Evolutionary conservation across 805 yeast genomes (phyloP).

Genomic region (Lachancea dasiensis): DNA sequence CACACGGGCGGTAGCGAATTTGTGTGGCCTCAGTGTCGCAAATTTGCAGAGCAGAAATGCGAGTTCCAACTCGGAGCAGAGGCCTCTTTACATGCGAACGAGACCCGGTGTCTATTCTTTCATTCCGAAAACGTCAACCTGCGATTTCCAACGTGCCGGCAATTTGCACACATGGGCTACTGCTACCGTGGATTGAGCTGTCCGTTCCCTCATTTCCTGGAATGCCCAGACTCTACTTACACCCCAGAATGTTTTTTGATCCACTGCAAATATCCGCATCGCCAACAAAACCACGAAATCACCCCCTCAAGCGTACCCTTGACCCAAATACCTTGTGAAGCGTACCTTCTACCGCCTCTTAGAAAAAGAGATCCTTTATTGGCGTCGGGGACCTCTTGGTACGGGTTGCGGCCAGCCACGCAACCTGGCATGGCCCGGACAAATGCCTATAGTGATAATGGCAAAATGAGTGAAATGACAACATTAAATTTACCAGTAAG

Average conservation of each 20-base stretch:
- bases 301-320: neutral
- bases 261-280: slow-evolving; percentile 8
- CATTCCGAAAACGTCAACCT: slow-evolving; percentile 2
- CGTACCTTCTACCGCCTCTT: slow-evolving; percentile 9
- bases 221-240: slow-evolving; percentile 8
- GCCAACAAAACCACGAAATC: neutral
- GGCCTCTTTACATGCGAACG: neutral
- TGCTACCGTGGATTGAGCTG: slow-evolving; percentile 12
- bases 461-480: neutral
- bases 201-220: slow-evolving; percentile 11
- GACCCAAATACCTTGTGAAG: slow-evolving; percentile 2
- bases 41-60: slow-evolving; percentile 3
- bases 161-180: slow-evolving; percentile 11
- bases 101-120: slow-evolving; percentile 6
- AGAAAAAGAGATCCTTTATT: neutral
- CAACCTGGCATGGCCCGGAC: slow-evolving; percentile 3
- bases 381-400: slow-evolving; percentile 6
- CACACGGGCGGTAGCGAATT: slow-evolving; percentile 8
- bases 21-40: slow-evolving; percentile 8
- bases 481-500: neutral
- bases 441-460: neutral
- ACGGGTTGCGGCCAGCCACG: slow-evolving; percentile 8
- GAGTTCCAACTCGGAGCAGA: slow-evolving; percentile 6
- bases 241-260: slow-evolving; percentile 5
- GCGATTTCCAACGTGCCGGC: slow-evolving; percentile 10